A percentile compares a stretch with the other conserved stretches of the same genome.
Evolutionary conservation across 768 basidiomycete genomes (phyloP).

Genomic region (Suillus fuscotomentosus): DNA sequence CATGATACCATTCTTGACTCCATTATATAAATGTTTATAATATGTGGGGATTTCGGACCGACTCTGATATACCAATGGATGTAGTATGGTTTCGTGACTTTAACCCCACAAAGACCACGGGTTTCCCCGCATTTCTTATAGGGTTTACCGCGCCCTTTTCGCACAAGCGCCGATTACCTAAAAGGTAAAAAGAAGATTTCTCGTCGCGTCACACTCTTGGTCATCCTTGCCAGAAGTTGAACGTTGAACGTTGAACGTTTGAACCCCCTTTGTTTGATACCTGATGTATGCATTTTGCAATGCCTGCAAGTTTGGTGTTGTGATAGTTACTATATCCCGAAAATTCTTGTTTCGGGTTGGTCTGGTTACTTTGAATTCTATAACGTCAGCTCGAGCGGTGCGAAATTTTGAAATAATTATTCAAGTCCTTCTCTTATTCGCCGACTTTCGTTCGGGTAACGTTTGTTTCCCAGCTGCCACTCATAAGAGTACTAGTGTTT

Average conservation of each 20-base stretch:
- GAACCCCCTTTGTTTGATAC: not conserved
- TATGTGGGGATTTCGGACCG: constrained; percentile 3
- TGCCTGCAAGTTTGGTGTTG: not conserved
- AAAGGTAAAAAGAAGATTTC: not conserved
- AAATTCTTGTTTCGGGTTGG: not conserved
- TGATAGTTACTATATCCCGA: not conserved
- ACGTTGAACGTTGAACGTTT: not conserved
- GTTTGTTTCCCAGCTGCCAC: constrained; percentile 4
- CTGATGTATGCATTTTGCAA: not conserved
- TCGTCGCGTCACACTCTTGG: not conserved
- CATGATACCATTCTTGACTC: constrained; percentile 6
- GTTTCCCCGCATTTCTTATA: constrained; percentile 6
- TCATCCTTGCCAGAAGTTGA: not conserved
- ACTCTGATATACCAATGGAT: constrained; percentile 7
- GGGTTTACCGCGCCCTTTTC: not conserved
- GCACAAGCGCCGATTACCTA: not conserved
- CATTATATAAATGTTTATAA: constrained; percentile 15
- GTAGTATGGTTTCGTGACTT: not conserved
- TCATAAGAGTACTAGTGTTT: not conserved
- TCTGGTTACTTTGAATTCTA: not conserved
- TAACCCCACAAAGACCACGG: constrained; percentile 10
- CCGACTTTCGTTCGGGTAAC: not conserved
- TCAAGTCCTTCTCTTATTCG: not conserved
- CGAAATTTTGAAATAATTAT: not conserved
- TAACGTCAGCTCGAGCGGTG: too few relatives aligned